These are phyloP conservation scores for Gentiana dahurica DNA, from an alignment of 257 asterid genomes.

Conservation along the genomic window DNA sequence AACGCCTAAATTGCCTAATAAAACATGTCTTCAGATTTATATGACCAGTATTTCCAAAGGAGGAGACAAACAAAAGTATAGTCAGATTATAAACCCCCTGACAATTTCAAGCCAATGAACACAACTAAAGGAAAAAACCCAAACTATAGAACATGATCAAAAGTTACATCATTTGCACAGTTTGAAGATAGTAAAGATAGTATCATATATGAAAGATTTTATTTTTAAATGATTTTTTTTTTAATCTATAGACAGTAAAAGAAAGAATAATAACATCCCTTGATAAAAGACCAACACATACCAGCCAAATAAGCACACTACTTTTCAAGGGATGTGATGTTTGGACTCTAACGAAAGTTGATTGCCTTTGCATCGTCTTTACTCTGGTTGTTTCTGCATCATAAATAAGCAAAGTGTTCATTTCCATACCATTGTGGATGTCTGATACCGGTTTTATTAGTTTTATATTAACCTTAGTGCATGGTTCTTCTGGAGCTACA, in stretches of 20 bases:
- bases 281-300: conserved; percentile 18
- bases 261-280: not conserved
- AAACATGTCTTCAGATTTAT: conserved; percentile 71
- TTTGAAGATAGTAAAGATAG: not conserved
- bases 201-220: conserved; percentile 1
- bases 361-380: conserved; percentile 71
- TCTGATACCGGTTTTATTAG: not conserved
- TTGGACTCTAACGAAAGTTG: conserved; percentile 79
- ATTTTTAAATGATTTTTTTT: not conserved
- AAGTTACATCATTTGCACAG: not conserved
- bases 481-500: not conserved
- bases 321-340: conserved; percentile 66
- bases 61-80: not conserved
- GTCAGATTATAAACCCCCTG: not conserved
- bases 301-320: conserved; percentile 79
- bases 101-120: not conserved
- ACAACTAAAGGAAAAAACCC: not conserved
- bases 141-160: not conserved
- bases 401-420: conserved; percentile 5
- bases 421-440: too few relatives aligned
- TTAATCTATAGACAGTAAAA: not conserved
- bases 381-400: conserved; percentile 56
- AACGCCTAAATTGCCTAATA: conserved; percentile 89
- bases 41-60: not conserved
- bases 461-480: not conserved